Evolutionary conservation across 306 rosid species (phyloP).

Genomic region (Castanea mollissima): DNA sequence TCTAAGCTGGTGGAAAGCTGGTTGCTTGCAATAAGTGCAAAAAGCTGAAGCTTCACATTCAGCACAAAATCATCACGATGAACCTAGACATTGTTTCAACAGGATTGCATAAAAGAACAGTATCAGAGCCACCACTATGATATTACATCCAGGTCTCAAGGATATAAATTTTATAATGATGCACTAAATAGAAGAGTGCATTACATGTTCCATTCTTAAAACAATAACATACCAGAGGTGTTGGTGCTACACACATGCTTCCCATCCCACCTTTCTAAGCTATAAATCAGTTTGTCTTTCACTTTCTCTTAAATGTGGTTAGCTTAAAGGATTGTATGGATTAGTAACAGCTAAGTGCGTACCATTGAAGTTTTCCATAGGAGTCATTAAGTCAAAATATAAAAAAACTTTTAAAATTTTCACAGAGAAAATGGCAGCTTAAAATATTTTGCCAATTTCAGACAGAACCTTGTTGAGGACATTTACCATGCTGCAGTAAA

Average conservation of each 20-base stretch:
- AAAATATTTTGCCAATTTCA: background rate
- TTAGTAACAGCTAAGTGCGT: background rate
- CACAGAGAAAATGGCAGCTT: background rate
- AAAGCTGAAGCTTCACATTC: slow-evolving; percentile 94
- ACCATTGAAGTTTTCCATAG: background rate
- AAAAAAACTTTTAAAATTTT: background rate
- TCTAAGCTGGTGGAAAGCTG: slow-evolving; percentile 96
- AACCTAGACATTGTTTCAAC: slow-evolving; percentile 48
- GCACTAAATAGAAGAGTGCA: background rate
- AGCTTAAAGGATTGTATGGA: background rate
- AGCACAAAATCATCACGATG: slow-evolving; percentile 74
- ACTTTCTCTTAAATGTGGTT: background rate
- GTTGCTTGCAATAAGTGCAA: slow-evolving; percentile 82
- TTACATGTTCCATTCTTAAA: background rate
- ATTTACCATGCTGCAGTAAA: background rate
- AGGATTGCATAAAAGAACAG: slow-evolving; percentile 13
- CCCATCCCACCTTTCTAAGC: background rate
- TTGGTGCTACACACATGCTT: background rate
- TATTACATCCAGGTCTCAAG: slow-evolving; percentile 1
- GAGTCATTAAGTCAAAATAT: background rate
- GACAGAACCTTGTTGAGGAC: background rate
- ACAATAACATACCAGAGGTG: background rate
- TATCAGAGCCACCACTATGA: slow-evolving; percentile 7
- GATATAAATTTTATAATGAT: background rate
- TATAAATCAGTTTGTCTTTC: background rate